Percentiles rank a stretch among this genome's conserved stretches.
These are phyloP conservation scores for Colletotrichum sp. DNA, from an alignment of 2,329 filamentous ascomycete species.

Conservation along the genomic window DNA sequence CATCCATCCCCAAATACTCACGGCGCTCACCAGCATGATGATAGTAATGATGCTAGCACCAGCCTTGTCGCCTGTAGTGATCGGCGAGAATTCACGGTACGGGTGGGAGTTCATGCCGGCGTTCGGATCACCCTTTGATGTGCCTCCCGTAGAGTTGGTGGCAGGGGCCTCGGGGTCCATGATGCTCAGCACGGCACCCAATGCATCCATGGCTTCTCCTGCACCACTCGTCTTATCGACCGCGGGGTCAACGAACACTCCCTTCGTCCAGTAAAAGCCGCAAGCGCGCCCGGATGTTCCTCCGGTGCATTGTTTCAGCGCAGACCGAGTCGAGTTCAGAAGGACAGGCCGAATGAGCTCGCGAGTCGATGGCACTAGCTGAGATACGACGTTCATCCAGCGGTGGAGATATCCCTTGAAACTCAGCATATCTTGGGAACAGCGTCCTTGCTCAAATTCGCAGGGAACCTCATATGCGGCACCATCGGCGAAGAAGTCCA, in stretches of 20 bases:
- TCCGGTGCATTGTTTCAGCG: constrained; percentile 66
- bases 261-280: constrained; percentile 65
- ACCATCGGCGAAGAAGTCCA: constrained; percentile 54
- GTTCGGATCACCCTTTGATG: constrained; percentile 44
- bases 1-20: constrained; percentile 57
- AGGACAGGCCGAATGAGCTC: constrained; percentile 63
- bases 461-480: constrained; percentile 71
- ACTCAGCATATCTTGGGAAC: constrained; percentile 73
- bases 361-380: constrained; percentile 64
- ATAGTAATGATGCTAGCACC: constrained; percentile 72
- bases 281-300: constrained; percentile 63
- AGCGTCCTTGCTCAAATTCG: constrained; percentile 58
- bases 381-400: constrained; percentile 65
- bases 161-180: constrained; percentile 42
- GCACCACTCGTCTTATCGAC: constrained; percentile 61
- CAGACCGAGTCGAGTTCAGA: constrained; percentile 61
- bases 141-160: constrained; percentile 57
- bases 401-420: constrained; percentile 75
- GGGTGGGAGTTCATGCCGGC: constrained; percentile 14
- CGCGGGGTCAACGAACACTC: constrained; percentile 48
- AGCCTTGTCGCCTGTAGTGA: constrained; percentile 66
- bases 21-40: constrained; percentile 57
- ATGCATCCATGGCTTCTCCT: constrained; percentile 63
- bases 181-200: constrained; percentile 60
- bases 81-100: constrained; percentile 6